These are phyloP conservation scores for Scleroderma citrinum DNA, from an alignment of 768 basidiomycete genomes.

Conservation along the genomic window DNA sequence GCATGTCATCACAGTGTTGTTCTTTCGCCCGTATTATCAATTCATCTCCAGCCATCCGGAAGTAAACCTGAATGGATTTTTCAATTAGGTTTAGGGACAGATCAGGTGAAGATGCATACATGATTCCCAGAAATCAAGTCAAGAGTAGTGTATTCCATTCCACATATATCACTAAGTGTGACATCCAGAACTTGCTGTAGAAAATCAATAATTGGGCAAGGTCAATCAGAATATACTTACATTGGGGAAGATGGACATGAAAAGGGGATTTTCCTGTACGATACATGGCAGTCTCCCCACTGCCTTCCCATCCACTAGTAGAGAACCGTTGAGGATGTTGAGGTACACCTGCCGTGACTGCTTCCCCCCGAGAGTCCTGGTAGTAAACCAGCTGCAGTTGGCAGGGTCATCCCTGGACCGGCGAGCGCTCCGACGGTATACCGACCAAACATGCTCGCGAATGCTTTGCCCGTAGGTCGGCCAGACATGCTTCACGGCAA, in stretches of 20 bases:
- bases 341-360: background rate
- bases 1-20: background rate
- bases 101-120: conserved; percentile 1
- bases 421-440: background rate
- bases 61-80: conserved; percentile 15
- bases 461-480: too few species aligned
- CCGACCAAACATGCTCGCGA: background rate
- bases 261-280: conserved; percentile 2
- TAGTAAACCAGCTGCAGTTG: background rate
- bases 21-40: conserved; percentile 17
- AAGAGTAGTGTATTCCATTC: conserved; percentile 8
- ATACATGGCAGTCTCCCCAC: conserved; percentile 3
- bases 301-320: conserved; percentile 7
- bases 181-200: background rate
- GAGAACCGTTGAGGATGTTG: conserved; percentile 4
- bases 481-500: background rate
- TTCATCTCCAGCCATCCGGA: conserved; percentile 12
- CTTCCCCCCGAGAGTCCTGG: background rate
- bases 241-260: background rate
- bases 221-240: background rate
- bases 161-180: conserved; percentile 6
- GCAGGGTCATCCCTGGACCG: background rate
- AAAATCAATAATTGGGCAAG: background rate
- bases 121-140: conserved; percentile 3
- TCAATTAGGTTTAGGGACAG: background rate